These are phyloP conservation scores for Zymoseptoria pseudotritici DNA, from an alignment of 2,329 filamentous ascomycete species.

Conservation along the genomic window DNA sequence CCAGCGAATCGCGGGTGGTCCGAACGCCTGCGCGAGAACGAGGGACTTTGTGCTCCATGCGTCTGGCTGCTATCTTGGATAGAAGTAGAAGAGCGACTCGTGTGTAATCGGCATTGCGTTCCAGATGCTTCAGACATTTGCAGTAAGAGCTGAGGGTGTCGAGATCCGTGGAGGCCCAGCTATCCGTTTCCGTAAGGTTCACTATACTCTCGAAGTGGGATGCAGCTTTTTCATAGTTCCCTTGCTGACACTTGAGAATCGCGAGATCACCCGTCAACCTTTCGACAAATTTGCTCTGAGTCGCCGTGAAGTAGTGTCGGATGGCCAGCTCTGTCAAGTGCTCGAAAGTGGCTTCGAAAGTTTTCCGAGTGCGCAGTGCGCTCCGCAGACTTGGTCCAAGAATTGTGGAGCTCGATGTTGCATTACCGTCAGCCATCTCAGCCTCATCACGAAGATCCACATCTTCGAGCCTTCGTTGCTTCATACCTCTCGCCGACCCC, in stretches of 20 bases:
- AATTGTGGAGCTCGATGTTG: background rate
- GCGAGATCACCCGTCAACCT: slow-evolving; percentile 77
- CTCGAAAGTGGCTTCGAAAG: slow-evolving; percentile 37
- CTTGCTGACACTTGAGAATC: slow-evolving; percentile 62
- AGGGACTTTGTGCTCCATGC: slow-evolving; percentile 31
- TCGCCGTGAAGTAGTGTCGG: slow-evolving; percentile 73
- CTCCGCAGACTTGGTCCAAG: slow-evolving; percentile 23
- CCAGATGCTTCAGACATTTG: slow-evolving; percentile 68
- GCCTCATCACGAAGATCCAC: slow-evolving; percentile 30
- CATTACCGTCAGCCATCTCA: slow-evolving; percentile 3
- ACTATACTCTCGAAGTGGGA: slow-evolving; percentile 72
- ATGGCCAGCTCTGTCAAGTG: slow-evolving; percentile 77
- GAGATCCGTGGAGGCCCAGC: slow-evolving; percentile 73
- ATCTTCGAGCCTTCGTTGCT: slow-evolving; percentile 28
- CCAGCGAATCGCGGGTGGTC: slow-evolving; percentile 28
- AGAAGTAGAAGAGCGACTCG: slow-evolving; percentile 67
- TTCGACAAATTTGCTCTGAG: slow-evolving; percentile 69
- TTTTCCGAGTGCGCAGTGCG: slow-evolving; percentile 30
- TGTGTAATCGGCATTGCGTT: slow-evolving; percentile 71
- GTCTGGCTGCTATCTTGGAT: slow-evolving; percentile 50
- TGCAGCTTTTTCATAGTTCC: slow-evolving; percentile 66
- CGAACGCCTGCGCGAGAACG: background rate
- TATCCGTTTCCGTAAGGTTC: slow-evolving; percentile 67
- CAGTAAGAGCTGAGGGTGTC: slow-evolving; percentile 82
- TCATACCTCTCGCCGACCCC: slow-evolving; percentile 35